Conservation (phyloP, 2,329 filamentous ascomycete species). For the Sporothrix sp. region DNA sequence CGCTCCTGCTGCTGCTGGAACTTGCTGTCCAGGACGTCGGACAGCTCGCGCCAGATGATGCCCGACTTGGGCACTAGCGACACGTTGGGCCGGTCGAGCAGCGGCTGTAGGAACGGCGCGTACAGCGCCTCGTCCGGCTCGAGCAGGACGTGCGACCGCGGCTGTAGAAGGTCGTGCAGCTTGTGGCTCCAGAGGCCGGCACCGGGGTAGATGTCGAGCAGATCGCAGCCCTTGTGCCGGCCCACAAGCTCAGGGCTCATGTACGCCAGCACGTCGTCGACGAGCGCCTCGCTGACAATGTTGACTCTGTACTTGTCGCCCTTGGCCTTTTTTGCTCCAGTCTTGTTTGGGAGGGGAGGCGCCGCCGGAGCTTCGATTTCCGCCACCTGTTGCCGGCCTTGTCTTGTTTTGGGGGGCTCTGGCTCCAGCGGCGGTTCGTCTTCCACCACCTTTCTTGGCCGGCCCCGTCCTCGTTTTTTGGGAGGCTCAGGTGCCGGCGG, state of each 20-base stretch:
- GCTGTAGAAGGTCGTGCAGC: slow-evolving; percentile 64
- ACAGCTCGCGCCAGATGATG: slow-evolving; percentile 51
- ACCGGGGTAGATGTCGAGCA: slow-evolving; percentile 81
- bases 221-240: slow-evolving; percentile 66
- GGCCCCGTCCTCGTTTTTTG: background rate
- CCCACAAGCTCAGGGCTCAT: slow-evolving; percentile 54
- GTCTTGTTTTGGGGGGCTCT: too few species aligned
- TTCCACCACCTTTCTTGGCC: background rate
- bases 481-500: too few species aligned
- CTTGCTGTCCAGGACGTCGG: slow-evolving; percentile 39
- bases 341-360: background rate
- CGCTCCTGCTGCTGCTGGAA: slow-evolving; percentile 46
- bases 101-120: slow-evolving; percentile 47
- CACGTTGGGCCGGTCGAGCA: slow-evolving; percentile 41
- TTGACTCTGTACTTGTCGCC: slow-evolving; percentile 39
- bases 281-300: slow-evolving; percentile 41
- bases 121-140: slow-evolving; percentile 58
- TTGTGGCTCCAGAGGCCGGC: slow-evolving; percentile 66
- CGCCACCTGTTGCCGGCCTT: background rate
- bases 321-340: background rate
- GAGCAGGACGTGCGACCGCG: slow-evolving; percentile 73
- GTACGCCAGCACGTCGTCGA: slow-evolving; percentile 58
- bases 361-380: too few species aligned
- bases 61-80: slow-evolving; percentile 46
- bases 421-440: background rate